Conservation (phyloP, 768 basidiomycete genomes). For the Pleurotus salmoneostramineus region DNA sequence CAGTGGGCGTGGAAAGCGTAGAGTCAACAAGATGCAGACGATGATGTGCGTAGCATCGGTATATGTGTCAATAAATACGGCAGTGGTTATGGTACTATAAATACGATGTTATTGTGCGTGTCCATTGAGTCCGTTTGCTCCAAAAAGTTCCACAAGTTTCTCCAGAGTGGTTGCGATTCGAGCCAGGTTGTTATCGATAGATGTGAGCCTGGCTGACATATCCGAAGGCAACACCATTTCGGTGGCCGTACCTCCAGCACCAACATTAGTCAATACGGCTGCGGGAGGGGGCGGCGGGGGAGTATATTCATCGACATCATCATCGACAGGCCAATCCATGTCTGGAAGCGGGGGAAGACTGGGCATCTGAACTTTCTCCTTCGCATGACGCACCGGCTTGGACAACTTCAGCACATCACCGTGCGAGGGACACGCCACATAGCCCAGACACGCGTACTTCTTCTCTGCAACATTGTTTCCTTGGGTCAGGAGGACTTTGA, state of each 20-base stretch:
- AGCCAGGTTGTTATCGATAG: slow-evolving; percentile 30
- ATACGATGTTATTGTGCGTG: not conserved
- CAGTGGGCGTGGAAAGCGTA: slow-evolving; percentile 37
- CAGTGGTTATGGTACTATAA: not conserved
- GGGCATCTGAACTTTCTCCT: slow-evolving; percentile 25
- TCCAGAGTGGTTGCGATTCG: slow-evolving; percentile 33
- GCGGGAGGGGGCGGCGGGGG: slow-evolving; percentile 19
- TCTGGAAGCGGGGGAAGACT: slow-evolving; percentile 18
- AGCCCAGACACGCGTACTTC: slow-evolving; percentile 27
- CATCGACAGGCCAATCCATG: slow-evolving; percentile 22
- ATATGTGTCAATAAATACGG: not conserved
- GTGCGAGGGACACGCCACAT: slow-evolving; percentile 31
- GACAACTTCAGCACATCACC: slow-evolving; percentile 24
- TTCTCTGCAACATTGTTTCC: slow-evolving; percentile 20
- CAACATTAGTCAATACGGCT: not conserved
- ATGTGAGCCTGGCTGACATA: slow-evolving; percentile 23
- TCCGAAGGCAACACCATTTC: slow-evolving; percentile 19
- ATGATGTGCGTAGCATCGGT: not conserved
- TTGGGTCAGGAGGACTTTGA: slow-evolving; percentile 32
- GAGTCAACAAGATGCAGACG: not conserved
- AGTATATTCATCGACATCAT: slow-evolving; percentile 29
- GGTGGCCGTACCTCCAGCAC: not conserved
- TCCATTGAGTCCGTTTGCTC: not conserved
- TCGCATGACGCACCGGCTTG: slow-evolving; percentile 29
- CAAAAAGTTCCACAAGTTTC: slow-evolving; percentile 21